Percentiles rank a stretch among this genome's conserved stretches.
Conservation (phyloP, 208 protist species). For the Acanthamoeba lenticulata region DNA sequence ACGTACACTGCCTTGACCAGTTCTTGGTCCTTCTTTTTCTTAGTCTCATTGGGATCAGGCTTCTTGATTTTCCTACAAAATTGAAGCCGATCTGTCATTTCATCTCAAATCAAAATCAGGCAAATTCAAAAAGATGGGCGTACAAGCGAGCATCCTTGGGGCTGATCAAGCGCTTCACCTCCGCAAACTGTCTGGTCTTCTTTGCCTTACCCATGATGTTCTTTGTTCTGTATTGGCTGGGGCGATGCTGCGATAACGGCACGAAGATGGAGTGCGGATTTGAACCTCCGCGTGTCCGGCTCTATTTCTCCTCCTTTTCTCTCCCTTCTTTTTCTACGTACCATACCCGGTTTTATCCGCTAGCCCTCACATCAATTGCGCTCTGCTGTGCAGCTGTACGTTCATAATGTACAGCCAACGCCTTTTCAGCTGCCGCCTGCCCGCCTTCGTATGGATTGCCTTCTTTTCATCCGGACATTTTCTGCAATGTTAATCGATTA, state of each 20-base stretch:
- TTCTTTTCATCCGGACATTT: not conserved
- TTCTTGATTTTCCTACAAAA: conserved; percentile 19
- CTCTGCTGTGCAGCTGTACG: not conserved
- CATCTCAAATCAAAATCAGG: not conserved
- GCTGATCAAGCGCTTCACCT: conserved; percentile 85
- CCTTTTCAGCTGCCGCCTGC: not conserved
- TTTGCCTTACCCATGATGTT: conserved; percentile 78
- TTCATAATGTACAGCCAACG: conserved; percentile 7
- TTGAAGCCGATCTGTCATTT: too few relatives aligned
- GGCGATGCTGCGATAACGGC: not conserved
- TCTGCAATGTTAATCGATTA: not conserved
- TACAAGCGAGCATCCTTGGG: conserved; percentile 82
- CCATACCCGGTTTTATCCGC: not conserved
- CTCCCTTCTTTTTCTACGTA: not conserved
- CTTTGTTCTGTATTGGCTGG: not conserved
- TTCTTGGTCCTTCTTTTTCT: conserved; percentile 51
- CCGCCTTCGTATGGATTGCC: not conserved
- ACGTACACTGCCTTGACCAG: not conserved
- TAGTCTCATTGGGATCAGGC: conserved; percentile 53
- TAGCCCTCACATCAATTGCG: not conserved
- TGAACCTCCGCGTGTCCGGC: not conserved
- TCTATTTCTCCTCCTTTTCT: not conserved
- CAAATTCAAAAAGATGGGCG: not conserved
- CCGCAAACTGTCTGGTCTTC: conserved; percentile 83
- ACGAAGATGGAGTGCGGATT: not conserved